A percentile compares a stretch with the other conserved stretches of the same genome.
phyloP scores from a whole-genome alignment of 176 grass and related monocot species.

The Aechmea fasciata region DNA sequence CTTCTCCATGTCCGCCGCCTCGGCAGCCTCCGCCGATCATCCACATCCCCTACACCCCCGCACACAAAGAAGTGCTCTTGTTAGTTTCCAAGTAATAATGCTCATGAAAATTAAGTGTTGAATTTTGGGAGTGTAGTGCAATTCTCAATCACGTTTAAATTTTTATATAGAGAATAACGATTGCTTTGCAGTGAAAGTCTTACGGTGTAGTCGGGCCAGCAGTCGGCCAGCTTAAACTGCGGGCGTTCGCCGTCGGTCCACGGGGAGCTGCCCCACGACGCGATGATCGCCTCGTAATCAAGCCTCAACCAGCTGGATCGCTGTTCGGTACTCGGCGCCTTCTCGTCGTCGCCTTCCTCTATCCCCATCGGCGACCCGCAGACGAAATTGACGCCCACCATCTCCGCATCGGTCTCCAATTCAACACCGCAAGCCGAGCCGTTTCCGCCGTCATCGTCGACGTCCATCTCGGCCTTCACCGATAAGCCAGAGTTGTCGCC shows the following conservation, averaged over 20 bases:
- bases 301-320: slow-evolving; percentile 55
- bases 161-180: not conserved
- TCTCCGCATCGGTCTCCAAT: slow-evolving; percentile 21
- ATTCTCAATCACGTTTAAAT: not conserved
- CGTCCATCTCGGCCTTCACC: not conserved
- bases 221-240: slow-evolving; percentile 26
- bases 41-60: slow-evolving; percentile 41
- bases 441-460: slow-evolving; percentile 12
- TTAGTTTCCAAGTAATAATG: not conserved
- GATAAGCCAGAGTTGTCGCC: no score
- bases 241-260: slow-evolving; percentile 76
- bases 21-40: slow-evolving; percentile 16
- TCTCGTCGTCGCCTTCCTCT: slow-evolving; percentile 26
- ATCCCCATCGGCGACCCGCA: slow-evolving; percentile 30
- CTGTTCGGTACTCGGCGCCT: slow-evolving; percentile 18
- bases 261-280: slow-evolving; percentile 58
- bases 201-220: slow-evolving; percentile 53
- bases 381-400: slow-evolving; percentile 58
- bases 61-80: not conserved
- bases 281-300: slow-evolving; percentile 74
- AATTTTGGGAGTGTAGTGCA: no score
- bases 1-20: not conserved
- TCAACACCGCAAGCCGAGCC: not conserved
- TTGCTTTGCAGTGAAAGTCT: not conserved
- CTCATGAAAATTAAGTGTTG: no score